A percentile compares a stretch with the other conserved stretches of the same genome.
These are phyloP conservation scores for Diaporthe australafricana DNA, from an alignment of 2,329 filamentous ascomycete genomes.

Conservation along the genomic window DNA sequence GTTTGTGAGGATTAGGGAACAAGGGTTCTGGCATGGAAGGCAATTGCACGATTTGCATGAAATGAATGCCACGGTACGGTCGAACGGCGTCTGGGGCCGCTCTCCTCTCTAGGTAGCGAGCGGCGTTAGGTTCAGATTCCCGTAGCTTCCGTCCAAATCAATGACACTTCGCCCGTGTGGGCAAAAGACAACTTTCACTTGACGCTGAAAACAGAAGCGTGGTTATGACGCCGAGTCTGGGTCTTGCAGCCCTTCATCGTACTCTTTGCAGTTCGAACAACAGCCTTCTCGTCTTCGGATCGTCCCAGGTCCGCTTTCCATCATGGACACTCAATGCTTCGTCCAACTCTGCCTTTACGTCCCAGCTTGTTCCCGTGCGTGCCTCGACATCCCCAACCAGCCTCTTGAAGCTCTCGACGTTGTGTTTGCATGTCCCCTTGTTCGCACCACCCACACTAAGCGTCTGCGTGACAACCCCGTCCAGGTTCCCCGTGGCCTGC, in stretches of 20 bases:
- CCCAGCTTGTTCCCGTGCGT: slow-evolving; percentile 41
- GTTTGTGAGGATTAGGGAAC: slow-evolving; percentile 31
- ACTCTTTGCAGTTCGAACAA: slow-evolving; percentile 38
- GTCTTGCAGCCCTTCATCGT: background rate
- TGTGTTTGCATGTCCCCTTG: slow-evolving; percentile 47
- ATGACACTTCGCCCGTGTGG: slow-evolving; percentile 34
- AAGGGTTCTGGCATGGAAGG: slow-evolving; percentile 33
- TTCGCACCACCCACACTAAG: slow-evolving; percentile 28
- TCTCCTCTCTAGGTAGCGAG: slow-evolving; percentile 22
- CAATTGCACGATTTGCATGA: slow-evolving; percentile 36
- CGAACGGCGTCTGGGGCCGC: slow-evolving; percentile 35
- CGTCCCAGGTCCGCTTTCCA: slow-evolving; percentile 43
- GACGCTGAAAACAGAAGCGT: too few relatives aligned
- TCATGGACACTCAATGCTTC: slow-evolving; percentile 41
- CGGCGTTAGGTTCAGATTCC: slow-evolving; percentile 36
- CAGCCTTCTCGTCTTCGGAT: slow-evolving; percentile 39
- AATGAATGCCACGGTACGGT: slow-evolving; percentile 30
- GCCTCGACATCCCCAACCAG: slow-evolving; percentile 38
- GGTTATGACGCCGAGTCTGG: fast-evolving
- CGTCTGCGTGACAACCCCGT: slow-evolving; percentile 24
- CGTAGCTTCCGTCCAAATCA: slow-evolving; percentile 37
- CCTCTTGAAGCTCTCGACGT: slow-evolving; percentile 43
- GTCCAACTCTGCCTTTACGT: slow-evolving; percentile 40
- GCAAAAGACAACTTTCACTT: slow-evolving; percentile 15
- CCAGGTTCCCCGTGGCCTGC: slow-evolving; percentile 42